These are phyloP conservation scores for Oryza australiensis DNA, from an alignment of 176 grass and related monocot genomes.

Conservation along the genomic window DNA sequence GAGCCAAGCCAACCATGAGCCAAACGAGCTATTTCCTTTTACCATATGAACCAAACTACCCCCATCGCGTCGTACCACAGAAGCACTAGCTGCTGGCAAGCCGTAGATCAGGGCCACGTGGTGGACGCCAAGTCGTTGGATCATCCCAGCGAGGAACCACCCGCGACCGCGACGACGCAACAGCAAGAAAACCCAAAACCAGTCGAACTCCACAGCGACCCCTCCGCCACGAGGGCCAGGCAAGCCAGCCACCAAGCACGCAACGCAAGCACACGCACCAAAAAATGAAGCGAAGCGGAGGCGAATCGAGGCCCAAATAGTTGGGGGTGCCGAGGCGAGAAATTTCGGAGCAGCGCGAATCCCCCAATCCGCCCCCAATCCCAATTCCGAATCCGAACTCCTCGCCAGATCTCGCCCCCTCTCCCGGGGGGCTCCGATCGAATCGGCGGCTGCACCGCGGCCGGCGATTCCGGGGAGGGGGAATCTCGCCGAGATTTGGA, in stretches of 20 bases:
- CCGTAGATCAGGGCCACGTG: neutral
- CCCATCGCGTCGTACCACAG: neutral
- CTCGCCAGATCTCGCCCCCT: constrained; percentile 48
- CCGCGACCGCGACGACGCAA: constrained; percentile 50
- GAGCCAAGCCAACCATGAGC: no score
- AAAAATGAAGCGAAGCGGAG: constrained; percentile 19
- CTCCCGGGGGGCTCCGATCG: constrained; percentile 36
- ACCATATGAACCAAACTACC: no score
- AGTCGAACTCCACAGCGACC: constrained; percentile 40
- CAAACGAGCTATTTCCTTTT: no score
- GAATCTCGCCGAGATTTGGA: constrained; percentile 46
- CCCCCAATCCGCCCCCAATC: constrained; percentile 36
- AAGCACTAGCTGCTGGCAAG: neutral
- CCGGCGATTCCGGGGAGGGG: constrained; percentile 20
- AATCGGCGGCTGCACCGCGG: constrained; percentile 33
- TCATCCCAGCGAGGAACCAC: constrained; percentile 1
- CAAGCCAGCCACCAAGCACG: neutral
- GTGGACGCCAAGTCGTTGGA: neutral
- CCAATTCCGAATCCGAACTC: constrained; percentile 33
- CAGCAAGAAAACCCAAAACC: constrained; percentile 25
- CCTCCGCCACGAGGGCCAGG: constrained; percentile 5
- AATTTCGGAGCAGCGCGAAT: constrained; percentile 41
- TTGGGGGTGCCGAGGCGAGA: constrained; percentile 28
- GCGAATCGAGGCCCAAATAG: constrained; percentile 31
- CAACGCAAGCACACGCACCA: constrained; percentile 19